phyloP scores from a whole-genome alignment of 257 asterid genomes.

The Dorcoceras hygrometricum region DNA sequence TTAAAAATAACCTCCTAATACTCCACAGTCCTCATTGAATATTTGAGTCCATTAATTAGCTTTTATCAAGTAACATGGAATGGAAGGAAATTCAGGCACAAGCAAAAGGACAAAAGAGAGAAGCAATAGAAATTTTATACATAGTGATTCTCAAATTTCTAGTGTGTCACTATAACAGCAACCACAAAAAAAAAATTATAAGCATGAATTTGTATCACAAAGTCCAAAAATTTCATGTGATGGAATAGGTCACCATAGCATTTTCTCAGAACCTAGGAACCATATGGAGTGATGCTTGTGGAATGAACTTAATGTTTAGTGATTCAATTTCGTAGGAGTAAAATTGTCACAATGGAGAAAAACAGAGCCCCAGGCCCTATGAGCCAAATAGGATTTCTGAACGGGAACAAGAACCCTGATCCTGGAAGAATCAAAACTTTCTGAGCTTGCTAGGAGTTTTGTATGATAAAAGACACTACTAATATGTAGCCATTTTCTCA shows the following conservation, averaged over 20 bases:
- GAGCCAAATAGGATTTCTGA: neutral
- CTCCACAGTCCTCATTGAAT: neutral
- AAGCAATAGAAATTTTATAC: neutral
- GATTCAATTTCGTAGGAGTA: neutral
- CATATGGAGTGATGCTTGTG: neutral
- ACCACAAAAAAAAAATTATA: neutral
- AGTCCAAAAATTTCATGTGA: constrained; percentile 4
- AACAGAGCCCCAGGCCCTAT: neutral
- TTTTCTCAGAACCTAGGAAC: neutral
- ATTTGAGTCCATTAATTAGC: neutral
- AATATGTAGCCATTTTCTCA: too few species aligned
- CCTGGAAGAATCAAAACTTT: too few species aligned
- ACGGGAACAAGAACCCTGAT: too few species aligned
- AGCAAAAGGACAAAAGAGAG: neutral
- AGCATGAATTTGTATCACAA: neutral
- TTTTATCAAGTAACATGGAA: neutral
- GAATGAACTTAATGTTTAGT: neutral
- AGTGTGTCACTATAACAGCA: neutral
- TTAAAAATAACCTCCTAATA: constrained; percentile 10
- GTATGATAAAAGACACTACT: too few species aligned
- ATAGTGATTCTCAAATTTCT: neutral
- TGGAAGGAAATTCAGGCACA: neutral
- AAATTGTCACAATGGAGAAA: neutral
- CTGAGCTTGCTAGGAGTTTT: too few species aligned
- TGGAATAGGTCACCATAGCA: constrained; percentile 8